Conservation (phyloP, 495 filamentous ascomycete species). For the Cercophora samala region DNA sequence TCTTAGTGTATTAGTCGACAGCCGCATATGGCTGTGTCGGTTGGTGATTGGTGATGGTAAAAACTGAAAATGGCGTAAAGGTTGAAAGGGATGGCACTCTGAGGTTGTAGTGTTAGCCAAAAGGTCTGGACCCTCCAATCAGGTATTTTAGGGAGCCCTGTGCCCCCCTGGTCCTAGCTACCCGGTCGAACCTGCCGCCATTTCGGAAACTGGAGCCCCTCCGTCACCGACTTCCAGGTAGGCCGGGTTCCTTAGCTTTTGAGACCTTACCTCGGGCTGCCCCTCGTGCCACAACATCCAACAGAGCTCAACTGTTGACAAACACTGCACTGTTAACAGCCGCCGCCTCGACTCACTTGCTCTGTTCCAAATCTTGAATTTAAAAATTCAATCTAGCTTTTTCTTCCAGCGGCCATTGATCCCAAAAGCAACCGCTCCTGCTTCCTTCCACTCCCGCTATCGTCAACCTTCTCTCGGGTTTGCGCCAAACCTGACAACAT, state of each 20-base stretch:
- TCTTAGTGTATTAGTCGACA: not conserved
- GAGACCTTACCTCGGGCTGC: not conserved
- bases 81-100: not conserved
- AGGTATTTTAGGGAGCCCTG: slow-evolving; percentile 1
- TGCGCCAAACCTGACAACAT: slow-evolving; percentile 4
- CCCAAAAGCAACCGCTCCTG: not conserved
- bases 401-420: not conserved
- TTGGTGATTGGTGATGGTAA: slow-evolving; percentile 3
- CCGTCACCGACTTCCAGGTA: slow-evolving; percentile 4
- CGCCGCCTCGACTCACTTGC: not conserved
- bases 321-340: not conserved
- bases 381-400: not conserved
- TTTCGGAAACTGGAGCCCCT: slow-evolving; percentile 4
- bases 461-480: not conserved
- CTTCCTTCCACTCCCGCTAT: not conserved
- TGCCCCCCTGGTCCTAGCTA: slow-evolving; percentile 7
- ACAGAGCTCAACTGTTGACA: not conserved
- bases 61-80: not conserved
- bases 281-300: slow-evolving; percentile 9
- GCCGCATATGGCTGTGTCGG: not conserved
- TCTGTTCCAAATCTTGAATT: not conserved
- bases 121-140: slow-evolving; percentile 1
- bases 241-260: no score
- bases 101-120: not conserved
- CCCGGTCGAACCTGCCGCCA: not conserved